Conservation (phyloP, 2,329 filamentous ascomycete genomes). For the Cordyceps fumosorosea region DNA sequence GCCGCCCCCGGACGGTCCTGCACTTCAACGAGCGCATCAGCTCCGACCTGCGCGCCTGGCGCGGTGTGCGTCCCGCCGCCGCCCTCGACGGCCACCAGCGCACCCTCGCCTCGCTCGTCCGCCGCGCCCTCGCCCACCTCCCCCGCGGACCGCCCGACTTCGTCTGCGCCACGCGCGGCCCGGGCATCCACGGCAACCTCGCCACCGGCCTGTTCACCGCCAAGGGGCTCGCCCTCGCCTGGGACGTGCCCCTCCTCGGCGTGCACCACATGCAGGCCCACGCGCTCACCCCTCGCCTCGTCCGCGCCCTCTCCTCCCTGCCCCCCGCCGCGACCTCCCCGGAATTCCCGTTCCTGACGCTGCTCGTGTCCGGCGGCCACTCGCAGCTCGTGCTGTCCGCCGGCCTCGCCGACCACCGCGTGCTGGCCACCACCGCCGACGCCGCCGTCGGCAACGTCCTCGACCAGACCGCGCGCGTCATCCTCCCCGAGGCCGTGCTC, state of each 20-base stretch:
- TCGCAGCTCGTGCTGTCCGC: conserved; percentile 75
- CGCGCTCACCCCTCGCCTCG: conserved; percentile 77
- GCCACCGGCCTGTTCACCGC: conserved; percentile 73
- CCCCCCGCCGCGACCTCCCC: conserved; percentile 30
- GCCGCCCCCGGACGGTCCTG: conserved; percentile 40
- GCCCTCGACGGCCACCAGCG: conserved; percentile 71
- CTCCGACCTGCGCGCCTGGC: conserved; percentile 66
- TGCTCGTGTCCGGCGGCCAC: conserved; percentile 89
- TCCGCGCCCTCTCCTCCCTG: conserved; percentile 45
- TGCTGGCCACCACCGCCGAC: conserved; percentile 68
- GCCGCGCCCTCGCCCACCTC: conserved; percentile 53
- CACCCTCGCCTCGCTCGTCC: conserved; percentile 61
- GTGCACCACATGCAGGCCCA: conserved; percentile 99
- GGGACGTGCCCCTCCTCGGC: conserved; percentile 73
- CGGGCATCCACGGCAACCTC: conserved; percentile 78
- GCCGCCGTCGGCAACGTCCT: conserved; percentile 85
- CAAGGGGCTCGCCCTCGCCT: conserved; percentile 80
- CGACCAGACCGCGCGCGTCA: conserved; percentile 75
- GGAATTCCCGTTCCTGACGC: conserved; percentile 75
- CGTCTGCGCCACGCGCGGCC: conserved; percentile 82
- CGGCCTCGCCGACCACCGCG: conserved; percentile 59
- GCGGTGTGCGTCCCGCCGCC: conserved; percentile 72
- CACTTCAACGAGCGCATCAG: conserved; percentile 79
- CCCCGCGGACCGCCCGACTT: conserved; percentile 59
- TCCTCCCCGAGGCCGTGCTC: conserved; percentile 60